Evolutionary conservation across 2,329 filamentous ascomycete genomes (phyloP).

Genomic region (Ceratocystis papillata): DNA sequence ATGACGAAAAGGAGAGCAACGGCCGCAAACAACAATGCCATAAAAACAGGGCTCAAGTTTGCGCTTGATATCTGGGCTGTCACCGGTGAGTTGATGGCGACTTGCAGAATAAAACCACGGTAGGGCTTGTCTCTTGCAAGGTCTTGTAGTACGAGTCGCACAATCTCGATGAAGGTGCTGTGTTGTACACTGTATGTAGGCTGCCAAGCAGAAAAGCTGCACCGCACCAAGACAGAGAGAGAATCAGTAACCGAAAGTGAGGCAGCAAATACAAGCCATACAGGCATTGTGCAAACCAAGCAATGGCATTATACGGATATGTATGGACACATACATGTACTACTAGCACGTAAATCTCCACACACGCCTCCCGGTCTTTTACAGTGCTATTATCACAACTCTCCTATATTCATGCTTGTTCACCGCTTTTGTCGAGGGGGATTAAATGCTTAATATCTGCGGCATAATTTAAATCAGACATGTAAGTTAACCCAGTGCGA

Average conservation of each 20-base stretch:
- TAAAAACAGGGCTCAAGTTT: not conserved
- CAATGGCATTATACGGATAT: not conserved
- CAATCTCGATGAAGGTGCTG: not conserved
- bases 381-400: not conserved
- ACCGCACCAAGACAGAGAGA: not conserved
- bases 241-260: not conserved
- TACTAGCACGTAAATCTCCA: not conserved
- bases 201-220: not conserved
- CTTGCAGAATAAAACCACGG: not conserved
- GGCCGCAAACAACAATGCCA: not conserved
- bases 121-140: not conserved
- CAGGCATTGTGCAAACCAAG: not conserved
- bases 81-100: no score
- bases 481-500: no score
- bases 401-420: not conserved
- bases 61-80: no score
- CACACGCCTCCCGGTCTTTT: not conserved
- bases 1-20: not conserved
- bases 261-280: not conserved
- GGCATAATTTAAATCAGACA: not conserved
- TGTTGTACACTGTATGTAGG: not conserved
- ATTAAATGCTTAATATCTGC: not conserved
- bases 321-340: not conserved
- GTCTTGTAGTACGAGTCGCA: not conserved
- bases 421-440: not conserved